A percentile compares a stretch with the other conserved stretches of the same genome.
Conservation (phyloP, 805 yeast species). For the Yamadazyma phyllophila region DNA sequence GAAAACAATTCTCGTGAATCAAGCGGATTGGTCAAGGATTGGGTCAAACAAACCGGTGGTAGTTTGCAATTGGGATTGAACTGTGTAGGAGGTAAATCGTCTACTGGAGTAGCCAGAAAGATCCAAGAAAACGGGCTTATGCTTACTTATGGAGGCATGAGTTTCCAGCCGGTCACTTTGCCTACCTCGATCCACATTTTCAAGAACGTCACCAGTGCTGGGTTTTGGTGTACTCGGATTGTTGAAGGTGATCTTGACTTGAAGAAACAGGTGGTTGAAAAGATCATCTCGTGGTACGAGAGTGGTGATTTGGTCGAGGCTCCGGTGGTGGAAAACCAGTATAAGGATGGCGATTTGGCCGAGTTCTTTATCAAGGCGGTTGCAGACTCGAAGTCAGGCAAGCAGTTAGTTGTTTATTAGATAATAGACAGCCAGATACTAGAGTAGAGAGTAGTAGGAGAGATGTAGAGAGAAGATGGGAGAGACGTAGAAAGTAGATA, state of each 20-base stretch:
- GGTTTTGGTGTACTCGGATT: conserved; percentile 85
- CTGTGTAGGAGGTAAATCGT: conserved; percentile 89
- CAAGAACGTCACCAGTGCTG: conserved; percentile 80
- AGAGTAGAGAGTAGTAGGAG: too few relatives aligned
- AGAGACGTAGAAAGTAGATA: too few relatives aligned
- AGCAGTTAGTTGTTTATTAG: conserved; percentile 23
- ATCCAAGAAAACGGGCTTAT: conserved; percentile 70
- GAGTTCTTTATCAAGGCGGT: conserved; percentile 30
- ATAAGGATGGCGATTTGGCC: conserved; percentile 24
- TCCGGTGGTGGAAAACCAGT: conserved; percentile 30
- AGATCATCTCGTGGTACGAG: conserved; percentile 43
- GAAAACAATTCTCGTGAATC: conserved; percentile 71
- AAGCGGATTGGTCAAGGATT: conserved; percentile 53
- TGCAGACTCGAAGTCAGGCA: conserved; percentile 34
- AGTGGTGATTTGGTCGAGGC: conserved; percentile 37
- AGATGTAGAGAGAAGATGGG: too few relatives aligned
- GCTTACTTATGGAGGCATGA: conserved; percentile 97
- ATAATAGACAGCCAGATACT: too few relatives aligned
- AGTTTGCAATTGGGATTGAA: conserved; percentile 78
- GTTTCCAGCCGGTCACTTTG: conserved; percentile 87
- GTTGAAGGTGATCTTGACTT: conserved; percentile 34
- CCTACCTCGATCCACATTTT: conserved; percentile 90
- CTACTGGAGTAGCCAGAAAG: conserved; percentile 80
- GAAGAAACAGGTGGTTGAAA: conserved; percentile 34
- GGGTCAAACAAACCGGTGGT: conserved; percentile 48